Evolutionary conservation across 805 yeast species (phyloP).

Genomic region (Metschnikowia proteae): DNA sequence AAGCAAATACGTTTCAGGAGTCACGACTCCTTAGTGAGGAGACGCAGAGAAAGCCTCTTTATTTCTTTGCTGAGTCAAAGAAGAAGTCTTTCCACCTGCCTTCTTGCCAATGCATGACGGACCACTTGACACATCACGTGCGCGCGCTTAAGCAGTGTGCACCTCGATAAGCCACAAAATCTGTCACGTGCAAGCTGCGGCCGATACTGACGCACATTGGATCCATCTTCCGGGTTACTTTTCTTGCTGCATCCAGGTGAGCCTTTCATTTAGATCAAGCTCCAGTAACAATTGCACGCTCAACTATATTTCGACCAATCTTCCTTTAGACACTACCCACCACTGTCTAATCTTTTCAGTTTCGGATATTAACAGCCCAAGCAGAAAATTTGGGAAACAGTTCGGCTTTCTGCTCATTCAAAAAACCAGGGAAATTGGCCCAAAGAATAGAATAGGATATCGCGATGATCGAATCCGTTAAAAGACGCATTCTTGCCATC

Average conservation of each 20-base stretch:
- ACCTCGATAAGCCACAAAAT: not conserved
- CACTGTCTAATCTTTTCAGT: not conserved
- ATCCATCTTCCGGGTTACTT: not conserved
- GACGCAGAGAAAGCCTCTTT: no score
- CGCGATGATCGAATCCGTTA: constrained; percentile 2
- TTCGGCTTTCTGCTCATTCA: not conserved
- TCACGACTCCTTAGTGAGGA: no score
- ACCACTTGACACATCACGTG: not conserved
- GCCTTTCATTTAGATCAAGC: not conserved
- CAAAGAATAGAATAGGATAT: not conserved
- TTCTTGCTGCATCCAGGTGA: not conserved
- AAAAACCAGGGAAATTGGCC: not conserved
- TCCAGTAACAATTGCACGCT: not conserved
- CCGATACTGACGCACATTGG: constrained; percentile 1
- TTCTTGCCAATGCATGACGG: no score
- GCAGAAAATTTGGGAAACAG: not conserved
- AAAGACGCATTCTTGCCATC: not conserved
- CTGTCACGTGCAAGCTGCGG: not conserved
- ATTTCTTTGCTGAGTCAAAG: no score
- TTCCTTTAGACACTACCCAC: no score
- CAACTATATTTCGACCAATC: no score
- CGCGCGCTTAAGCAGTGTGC: not conserved
- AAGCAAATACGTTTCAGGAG: no score
- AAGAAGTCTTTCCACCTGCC: not conserved
- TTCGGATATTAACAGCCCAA: not conserved